Base-by-base conservation (phyloP, 257 asterid species). In the Salvia miltiorrhiza region DNA sequence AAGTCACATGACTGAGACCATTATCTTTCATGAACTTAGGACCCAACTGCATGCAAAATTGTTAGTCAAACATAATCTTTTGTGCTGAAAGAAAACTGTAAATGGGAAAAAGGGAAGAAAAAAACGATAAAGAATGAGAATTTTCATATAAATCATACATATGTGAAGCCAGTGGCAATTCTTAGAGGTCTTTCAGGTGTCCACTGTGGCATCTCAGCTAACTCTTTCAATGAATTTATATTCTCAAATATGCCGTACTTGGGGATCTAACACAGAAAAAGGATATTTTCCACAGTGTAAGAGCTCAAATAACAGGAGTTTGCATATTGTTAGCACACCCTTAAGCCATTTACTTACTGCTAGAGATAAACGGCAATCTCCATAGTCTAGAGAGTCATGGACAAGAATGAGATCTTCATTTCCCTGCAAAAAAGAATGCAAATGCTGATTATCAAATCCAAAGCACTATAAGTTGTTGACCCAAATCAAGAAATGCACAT, bases 141-240 rank as follows among this genome's bases (percentile, higher is more conserved):
- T 28, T 48, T 67, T 37, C 24, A 43, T 9, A 53, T 58, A 50
- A 71, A 63, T 20, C 93, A 67, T 87, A 92, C 97, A 82, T 87
- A 84, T 71, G 93, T 74, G 84, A 94, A 94, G 62, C 99, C 95
- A 74, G 97, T 94, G n/a, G 99, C 96, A 57, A 94, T 91, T 87
- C 99, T 78, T 73, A 94, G 81, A 64, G 97, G 97, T 77, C 93
- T 91, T 81, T 89, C 92, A 50, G 93, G 80, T 24, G 93, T 94
- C 97, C 99, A 94, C 60, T 94, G 97, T 53, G 96, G 89, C 99
- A 94, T 94, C 76, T 83, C 80, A 20, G 90, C 87, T 9, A 94
- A 90, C 82, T 94, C 99, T 74, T 85, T 78, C 79, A 94, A 68
- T 54, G 99, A 89, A 77, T 89, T 93, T 67, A 94, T 70, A 74